Evolutionary conservation across 345 rosid genomes (phyloP).

Genomic region (Lenwebbia sp.): DNA sequence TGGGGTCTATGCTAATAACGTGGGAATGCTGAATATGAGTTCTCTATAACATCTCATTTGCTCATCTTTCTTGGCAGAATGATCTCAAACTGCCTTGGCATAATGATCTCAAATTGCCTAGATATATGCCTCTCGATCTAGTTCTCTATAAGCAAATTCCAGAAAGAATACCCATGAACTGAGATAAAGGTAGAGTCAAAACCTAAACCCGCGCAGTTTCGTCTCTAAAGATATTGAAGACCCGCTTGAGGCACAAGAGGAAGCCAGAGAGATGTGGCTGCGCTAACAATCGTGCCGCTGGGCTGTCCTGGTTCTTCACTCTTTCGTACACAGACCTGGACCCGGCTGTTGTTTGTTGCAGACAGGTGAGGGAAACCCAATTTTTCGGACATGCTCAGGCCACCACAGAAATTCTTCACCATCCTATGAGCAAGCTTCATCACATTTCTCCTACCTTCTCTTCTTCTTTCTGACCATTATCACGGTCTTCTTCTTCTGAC

Average conservation of each 20-base stretch:
- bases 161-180: too few species aligned
- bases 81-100: not conserved
- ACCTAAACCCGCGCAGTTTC: conserved; percentile 38
- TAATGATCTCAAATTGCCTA: not conserved
- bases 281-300: conserved; percentile 34
- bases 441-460: conserved; percentile 31
- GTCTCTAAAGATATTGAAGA: conserved; percentile 31
- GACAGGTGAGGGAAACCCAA: conserved; percentile 35
- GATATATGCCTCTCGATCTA: not conserved
- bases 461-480: too few species aligned
- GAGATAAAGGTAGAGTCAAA: too few species aligned
- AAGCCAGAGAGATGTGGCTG: conserved; percentile 54
- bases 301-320: conserved; percentile 35
- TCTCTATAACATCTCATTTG: not conserved
- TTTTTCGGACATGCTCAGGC: conserved; percentile 39
- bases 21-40: not conserved
- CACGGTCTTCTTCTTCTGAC: too few species aligned
- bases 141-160: not conserved
- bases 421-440: conserved; percentile 59
- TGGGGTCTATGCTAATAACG: not conserved
- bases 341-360: conserved; percentile 33
- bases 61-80: not conserved
- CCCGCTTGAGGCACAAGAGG: conserved; percentile 27
- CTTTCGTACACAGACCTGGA: conserved; percentile 36
- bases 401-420: conserved; percentile 41